Base-by-base conservation (phyloP, 169 alveolate species). In the Plasmodium blacklocki region DNA sequence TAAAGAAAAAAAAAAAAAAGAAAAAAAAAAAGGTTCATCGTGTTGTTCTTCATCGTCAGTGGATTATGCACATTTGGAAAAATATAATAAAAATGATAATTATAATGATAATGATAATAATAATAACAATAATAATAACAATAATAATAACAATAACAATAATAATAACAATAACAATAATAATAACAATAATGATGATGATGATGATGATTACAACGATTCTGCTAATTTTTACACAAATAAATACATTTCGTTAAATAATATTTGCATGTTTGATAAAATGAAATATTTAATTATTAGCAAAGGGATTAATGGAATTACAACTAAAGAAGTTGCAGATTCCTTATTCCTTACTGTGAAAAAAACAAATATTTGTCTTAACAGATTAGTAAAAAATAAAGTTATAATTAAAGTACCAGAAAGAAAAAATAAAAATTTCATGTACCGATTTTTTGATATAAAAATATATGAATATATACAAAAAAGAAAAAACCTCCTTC, bases 381-480 rank as follows among this genome's bases (percentile, higher is more conserved):
- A 63, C 26, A 83, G 70, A 50, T 39, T 83, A 14, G 58, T 83
- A 67, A 43, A 54, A 83, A 83, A 83, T 45, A 83, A 83, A 43
- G 73, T 68, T 39, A 39, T 83, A 68, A 73, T 83, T 26, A 83
- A 83, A 68, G 70, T 83, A 43, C 91, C 91, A 1, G 91, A 83
- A 68, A 19, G 91, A 59, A 67, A 83, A 62, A 73, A 83, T 62
- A 83, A 83, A 83, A 67, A 75, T 50, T 83, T 83, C 59, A 83
- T 83, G 91, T 83, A 68, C 64, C 8, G 91, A 63, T 83, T 83
- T 83, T 49, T 83, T 56, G 85, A 83, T 49, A 83, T 68, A 39
- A 43, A 56, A 39, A 83, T 83, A 11, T 83, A 83, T 60, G 85
- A 83, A 18, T 83, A 83, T 68, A 43, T 83, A 60, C 91, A 83